Conservation (phyloP, 2,329 filamentous ascomycete genomes). For the Tolypocladium capitatum region DNA sequence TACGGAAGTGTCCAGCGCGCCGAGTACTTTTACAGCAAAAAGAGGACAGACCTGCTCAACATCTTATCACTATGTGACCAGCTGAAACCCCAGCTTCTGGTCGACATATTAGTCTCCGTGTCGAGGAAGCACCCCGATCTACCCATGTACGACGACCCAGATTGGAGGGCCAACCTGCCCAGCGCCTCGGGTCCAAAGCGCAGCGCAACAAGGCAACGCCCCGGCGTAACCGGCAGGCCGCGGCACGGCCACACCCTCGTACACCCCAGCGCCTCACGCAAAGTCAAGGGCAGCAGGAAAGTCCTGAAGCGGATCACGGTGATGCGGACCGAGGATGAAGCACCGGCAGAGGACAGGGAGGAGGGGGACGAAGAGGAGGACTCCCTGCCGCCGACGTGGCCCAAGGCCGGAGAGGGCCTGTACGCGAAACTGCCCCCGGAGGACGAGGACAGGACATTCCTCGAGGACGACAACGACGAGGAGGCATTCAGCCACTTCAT, state of each 20-base stretch:
- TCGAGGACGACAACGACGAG: slow-evolving; percentile 26
- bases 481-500: slow-evolving; percentile 31
- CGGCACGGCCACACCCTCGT: slow-evolving; percentile 17
- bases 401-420: slow-evolving; percentile 23
- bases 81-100: slow-evolving; percentile 25
- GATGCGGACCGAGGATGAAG: slow-evolving; percentile 13
- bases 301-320: slow-evolving; percentile 16
- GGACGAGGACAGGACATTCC: slow-evolving; percentile 20
- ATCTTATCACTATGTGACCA: slow-evolving; percentile 28
- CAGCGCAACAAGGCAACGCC: slow-evolving; percentile 1
- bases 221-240: slow-evolving; percentile 9
- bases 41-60: slow-evolving; percentile 24
- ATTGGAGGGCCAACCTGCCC: slow-evolving; percentile 20
- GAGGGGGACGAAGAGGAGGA: slow-evolving; percentile 4
- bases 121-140: slow-evolving; percentile 28
- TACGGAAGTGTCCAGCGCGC: slow-evolving; percentile 15
- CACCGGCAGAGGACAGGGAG: slow-evolving; percentile 16
- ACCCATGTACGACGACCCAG: slow-evolving; percentile 27
- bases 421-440: slow-evolving; percentile 25
- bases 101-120: slow-evolving; percentile 27
- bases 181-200: background rate
- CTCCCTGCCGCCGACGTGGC: slow-evolving; percentile 25
- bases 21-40: slow-evolving; percentile 24
- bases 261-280: slow-evolving; percentile 15
- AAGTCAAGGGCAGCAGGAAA: slow-evolving; percentile 19